These are phyloP conservation scores for Laburnicola sp. DNA, from an alignment of 2,329 filamentous ascomycete genomes.

Conservation along the genomic window DNA sequence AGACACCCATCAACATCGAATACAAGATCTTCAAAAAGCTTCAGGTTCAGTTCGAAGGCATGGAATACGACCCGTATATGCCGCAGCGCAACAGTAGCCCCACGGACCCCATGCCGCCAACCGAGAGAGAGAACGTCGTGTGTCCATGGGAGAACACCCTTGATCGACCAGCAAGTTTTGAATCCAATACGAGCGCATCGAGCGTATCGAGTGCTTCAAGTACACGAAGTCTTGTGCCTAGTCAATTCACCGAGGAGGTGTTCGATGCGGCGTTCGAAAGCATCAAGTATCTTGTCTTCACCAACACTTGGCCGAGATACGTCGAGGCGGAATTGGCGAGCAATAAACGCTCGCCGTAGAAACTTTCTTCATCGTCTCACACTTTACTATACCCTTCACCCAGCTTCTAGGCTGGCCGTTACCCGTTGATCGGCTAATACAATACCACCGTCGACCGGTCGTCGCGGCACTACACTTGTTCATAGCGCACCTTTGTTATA, in stretches of 20 bases:
- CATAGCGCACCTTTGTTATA: conserved; percentile 10
- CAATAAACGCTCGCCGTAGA: conserved; percentile 22
- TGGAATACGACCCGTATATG: conserved; percentile 44
- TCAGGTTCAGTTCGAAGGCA: conserved; percentile 33
- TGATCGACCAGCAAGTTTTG: conserved; percentile 37
- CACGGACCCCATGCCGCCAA: conserved; percentile 27
- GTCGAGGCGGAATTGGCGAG: conserved; percentile 37
- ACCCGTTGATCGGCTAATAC: conserved; percentile 16
- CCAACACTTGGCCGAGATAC: conserved; percentile 45
- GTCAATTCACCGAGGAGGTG: conserved; percentile 39
- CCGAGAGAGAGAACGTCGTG: conserved; percentile 39
- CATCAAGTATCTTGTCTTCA: conserved; percentile 46
- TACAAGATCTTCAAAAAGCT: conserved; percentile 45
- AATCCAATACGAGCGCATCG: conserved; percentile 29
- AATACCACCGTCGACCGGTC: conserved; percentile 3
- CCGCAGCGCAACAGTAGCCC: conserved; percentile 27
- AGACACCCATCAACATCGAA: conserved; percentile 45
- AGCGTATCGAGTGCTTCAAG: conserved; percentile 29
- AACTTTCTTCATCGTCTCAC: no score
- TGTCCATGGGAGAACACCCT: conserved; percentile 45
- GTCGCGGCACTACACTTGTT: conserved; percentile 3
- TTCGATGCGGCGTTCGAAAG: conserved; percentile 44
- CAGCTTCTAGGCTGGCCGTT: conserved; percentile 12
- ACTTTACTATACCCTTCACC: conserved; percentile 1
- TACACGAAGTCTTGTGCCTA: conserved; percentile 36